Evolutionary conservation across 495 filamentous ascomycete genomes (phyloP).

Genomic region (Pseudoneurospora amorphoporcata): DNA sequence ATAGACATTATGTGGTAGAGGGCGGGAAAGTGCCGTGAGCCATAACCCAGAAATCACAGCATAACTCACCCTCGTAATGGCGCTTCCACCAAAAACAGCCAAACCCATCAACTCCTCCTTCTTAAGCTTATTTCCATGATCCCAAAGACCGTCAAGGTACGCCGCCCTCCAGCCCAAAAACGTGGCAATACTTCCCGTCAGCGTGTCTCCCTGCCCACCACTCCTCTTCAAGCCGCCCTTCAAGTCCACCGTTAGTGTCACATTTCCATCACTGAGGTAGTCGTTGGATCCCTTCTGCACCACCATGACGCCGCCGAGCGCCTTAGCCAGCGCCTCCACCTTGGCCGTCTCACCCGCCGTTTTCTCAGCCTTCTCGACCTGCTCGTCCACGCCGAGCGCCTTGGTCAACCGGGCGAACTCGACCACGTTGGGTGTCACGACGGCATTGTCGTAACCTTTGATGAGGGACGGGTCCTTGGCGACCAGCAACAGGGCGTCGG

Average conservation of each 20-base stretch:
- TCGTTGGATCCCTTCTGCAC: conserved; percentile 85
- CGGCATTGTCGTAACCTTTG: conserved; percentile 69
- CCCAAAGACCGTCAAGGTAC: conserved; percentile 79
- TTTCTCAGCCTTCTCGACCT: conserved; percentile 28
- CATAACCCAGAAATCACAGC: background rate
- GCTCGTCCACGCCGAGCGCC: conserved; percentile 45
- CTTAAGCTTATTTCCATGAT: conserved; percentile 44
- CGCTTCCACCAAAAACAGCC: conserved; percentile 76
- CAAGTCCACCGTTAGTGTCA: conserved; percentile 61
- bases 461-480: conserved; percentile 67
- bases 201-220: conserved; percentile 90
- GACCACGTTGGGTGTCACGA: conserved; percentile 88
- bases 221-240: conserved; percentile 79
- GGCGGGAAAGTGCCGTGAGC: background rate
- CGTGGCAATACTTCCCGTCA: conserved; percentile 83
- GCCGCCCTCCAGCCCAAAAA: conserved; percentile 78
- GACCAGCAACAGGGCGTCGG: conserved; percentile 75
- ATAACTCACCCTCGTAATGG: conserved; percentile 59
- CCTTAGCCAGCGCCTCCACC: conserved; percentile 63
- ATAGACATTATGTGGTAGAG: background rate
- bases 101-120: conserved; percentile 60
- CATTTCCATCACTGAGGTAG: conserved; percentile 71
- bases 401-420: conserved; percentile 80
- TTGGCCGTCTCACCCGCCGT: conserved; percentile 40
- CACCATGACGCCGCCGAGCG: conserved; percentile 80